Evolutionary conservation across 768 basidiomycete genomes (phyloP).

Genomic region (Mycena sanguinolenta): DNA sequence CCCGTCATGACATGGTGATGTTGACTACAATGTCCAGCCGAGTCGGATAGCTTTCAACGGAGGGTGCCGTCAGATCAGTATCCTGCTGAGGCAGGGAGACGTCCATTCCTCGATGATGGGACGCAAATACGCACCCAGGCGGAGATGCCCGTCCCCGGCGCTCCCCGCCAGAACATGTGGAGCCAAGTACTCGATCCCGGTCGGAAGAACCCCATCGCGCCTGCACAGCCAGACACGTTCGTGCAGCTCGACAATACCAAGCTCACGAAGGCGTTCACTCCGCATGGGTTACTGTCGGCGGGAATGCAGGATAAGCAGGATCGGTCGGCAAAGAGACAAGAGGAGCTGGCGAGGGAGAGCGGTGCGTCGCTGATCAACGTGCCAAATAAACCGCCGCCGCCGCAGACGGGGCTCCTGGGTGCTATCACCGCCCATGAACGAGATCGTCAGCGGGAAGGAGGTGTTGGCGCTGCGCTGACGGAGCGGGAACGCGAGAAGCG

Average conservation of each 20-base stretch:
- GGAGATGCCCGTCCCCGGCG: slow-evolving; percentile 64
- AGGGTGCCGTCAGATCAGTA: slow-evolving; percentile 65
- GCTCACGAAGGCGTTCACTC: slow-evolving; percentile 91
- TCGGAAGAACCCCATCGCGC: slow-evolving; percentile 57
- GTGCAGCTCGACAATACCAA: slow-evolving; percentile 82
- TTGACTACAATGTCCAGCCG: slow-evolving; percentile 46
- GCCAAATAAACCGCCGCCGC: slow-evolving; percentile 94
- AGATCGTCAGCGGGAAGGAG: slow-evolving; percentile 94
- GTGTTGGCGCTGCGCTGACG: slow-evolving; percentile 93
- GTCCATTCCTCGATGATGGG: slow-evolving; percentile 70
- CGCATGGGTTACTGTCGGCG: slow-evolving; percentile 93
- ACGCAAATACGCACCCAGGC: slow-evolving; percentile 67
- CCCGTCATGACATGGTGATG: slow-evolving; percentile 20
- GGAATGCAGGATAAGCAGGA: slow-evolving; percentile 97
- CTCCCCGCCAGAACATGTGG: slow-evolving; percentile 84
- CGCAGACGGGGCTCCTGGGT: slow-evolving; percentile 94
- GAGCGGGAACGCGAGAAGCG: slow-evolving; percentile 96
- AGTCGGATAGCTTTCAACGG: slow-evolving; percentile 59
- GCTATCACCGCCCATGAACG: slow-evolving; percentile 96
- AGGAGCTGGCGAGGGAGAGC: slow-evolving; percentile 91
- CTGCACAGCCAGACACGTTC: slow-evolving; percentile 64
- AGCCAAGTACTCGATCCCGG: slow-evolving; percentile 87
- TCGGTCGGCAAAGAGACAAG: slow-evolving; percentile 94
- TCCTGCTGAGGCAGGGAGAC: slow-evolving; percentile 61
- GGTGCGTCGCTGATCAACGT: slow-evolving; percentile 96